A percentile compares a stretch with the other conserved stretches of the same genome.
Conservation (phyloP, 176 grass and related monocot genomes). For the Canna indica region DNA sequence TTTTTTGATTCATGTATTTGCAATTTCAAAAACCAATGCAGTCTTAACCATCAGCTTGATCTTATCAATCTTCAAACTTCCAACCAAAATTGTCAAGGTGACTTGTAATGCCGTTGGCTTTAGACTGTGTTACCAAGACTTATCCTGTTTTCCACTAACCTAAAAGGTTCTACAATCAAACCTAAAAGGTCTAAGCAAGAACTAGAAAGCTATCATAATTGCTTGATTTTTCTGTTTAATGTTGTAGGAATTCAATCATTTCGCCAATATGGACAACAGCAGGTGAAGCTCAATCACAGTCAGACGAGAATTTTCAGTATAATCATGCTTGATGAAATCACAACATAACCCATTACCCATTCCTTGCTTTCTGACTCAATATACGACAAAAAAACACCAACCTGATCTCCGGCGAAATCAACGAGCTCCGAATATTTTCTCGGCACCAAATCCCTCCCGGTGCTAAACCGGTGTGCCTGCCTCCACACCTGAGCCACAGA, state of each 20-base stretch:
- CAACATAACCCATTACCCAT: neutral
- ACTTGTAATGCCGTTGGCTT: neutral
- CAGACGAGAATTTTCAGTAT: neutral
- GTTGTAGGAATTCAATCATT: neutral
- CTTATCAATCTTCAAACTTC: neutral
- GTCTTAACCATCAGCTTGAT: neutral
- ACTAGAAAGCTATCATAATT: neutral
- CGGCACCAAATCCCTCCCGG: constrained; percentile 33
- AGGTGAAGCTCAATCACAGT: neutral
- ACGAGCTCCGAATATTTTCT: constrained; percentile 21
- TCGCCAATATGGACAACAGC: neutral
- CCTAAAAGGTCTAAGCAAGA: neutral
- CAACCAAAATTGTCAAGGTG: neutral
- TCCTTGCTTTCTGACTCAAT: neutral
- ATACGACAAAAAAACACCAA: constrained; percentile 13
- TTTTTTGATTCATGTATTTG: neutral
- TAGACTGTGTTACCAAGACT: neutral
- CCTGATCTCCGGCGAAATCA: constrained; percentile 83
- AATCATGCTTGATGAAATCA: neutral
- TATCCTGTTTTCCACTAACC: neutral
- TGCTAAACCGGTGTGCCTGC: constrained; percentile 33
- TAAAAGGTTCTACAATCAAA: too few species aligned
- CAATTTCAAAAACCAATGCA: neutral
- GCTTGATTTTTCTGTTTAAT: neutral
- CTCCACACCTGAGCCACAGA: constrained; percentile 48